Base-by-base conservation (phyloP, 805 yeast species). In the Lachancea kluyveri region DNA sequence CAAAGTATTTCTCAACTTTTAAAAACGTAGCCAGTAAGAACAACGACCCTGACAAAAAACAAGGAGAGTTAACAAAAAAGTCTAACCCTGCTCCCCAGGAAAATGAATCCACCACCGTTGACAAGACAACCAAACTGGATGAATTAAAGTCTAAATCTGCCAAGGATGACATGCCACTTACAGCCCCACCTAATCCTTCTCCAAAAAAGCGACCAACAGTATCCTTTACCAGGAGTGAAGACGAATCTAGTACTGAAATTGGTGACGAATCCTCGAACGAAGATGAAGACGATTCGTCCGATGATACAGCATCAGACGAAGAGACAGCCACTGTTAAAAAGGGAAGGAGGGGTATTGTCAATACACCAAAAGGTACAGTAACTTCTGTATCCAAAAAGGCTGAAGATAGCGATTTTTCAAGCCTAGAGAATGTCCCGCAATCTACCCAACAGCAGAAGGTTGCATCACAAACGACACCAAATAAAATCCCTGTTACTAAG, bases 271-370 rank as follows among this genome's bases (percentile, higher is more conserved):
- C 25, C 6, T 35, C 50, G 5, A 31, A 42, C 11, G 42, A 39
- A 7, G 48, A 40, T 14, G 42, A 37, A 8, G 38, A 42, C 28
- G 42, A 49, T 8, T 42, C 50, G 4, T 48, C 33, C 5, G 39
- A 38, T 5, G 46, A 52, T 6, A 38, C 48, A 2, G 41, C 51
- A 11, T 50, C 45, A 13, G 59, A 51, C 5, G 60, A 53, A 6
- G 43, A 34, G 9, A 50, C 53, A 10, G 41, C 54, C 17, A 39
- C 44, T 24, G 34, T 30, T 3, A 47, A 34, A 21, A 61, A 54
- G 25, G 60, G 65, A 6, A 59, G 67, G 34, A 57, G 72, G 36
- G 45, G 51, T n/a, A 61, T 68, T 12, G 77, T 71, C 4, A 64
- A 65, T 23, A 63, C 73, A 2, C 77, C 77, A 12, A 60, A 52